Percentiles rank a stretch among this genome's conserved stretches.
phyloP scores from a whole-genome alignment of 73 alveolate genomes.

The Tetrahymena elliotti region DNA sequence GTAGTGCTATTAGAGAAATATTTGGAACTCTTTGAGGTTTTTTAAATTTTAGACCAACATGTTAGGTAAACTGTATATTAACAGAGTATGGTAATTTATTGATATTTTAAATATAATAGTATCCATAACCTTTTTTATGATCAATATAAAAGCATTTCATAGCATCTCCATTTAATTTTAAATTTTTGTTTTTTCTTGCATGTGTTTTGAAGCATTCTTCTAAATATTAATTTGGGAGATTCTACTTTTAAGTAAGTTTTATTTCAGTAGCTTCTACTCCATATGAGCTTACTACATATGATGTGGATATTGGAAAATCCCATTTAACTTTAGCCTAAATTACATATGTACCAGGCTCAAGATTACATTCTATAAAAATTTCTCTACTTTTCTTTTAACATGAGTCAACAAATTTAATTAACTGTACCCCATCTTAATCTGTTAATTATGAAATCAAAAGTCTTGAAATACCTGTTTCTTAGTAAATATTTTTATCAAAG shows the following conservation, averaged over 20 bases:
- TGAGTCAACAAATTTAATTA: neutral
- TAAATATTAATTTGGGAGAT: neutral
- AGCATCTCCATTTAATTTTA: neutral
- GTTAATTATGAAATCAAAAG: neutral
- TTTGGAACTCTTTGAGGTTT: slow-evolving; percentile 26
- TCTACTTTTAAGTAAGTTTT: slow-evolving; percentile 1
- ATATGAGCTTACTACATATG: slow-evolving; percentile 11
- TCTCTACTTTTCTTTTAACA: neutral
- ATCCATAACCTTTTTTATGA: slow-evolving; percentile 15
- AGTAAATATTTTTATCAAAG: slow-evolving; percentile 7
- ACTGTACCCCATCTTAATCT: neutral
- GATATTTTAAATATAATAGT: neutral
- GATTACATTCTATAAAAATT: slow-evolving; percentile 1
- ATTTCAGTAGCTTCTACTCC: slow-evolving; percentile 6
- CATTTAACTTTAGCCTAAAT: slow-evolving; percentile 9
- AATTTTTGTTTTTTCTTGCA: neutral
- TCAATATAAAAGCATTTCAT: neutral
- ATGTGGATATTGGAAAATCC: neutral
- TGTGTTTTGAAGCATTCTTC: neutral
- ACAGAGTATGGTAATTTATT: neutral
- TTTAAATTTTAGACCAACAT: slow-evolving; percentile 10
- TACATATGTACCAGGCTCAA: slow-evolving; percentile 6
- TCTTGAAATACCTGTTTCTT: neutral
- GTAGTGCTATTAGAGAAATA: neutral
- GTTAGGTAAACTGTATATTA: neutral